Base-by-base conservation (phyloP, 345 rosid genomes). In the Noccaea caerulescens region DNA sequence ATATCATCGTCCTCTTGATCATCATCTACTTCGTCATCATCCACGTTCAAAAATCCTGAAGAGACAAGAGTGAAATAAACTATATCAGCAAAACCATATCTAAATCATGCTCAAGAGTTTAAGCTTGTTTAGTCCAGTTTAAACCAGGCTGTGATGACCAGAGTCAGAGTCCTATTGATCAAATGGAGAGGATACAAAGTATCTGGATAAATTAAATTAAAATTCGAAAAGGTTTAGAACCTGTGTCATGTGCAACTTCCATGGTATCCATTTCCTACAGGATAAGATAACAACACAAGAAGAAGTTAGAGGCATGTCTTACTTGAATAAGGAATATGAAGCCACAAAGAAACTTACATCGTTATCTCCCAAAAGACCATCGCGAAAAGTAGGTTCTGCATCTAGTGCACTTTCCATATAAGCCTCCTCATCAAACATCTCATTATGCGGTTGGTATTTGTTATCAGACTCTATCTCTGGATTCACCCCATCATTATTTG, bases 11-110 rank as follows among this genome's bases (percentile, higher is more conserved):
- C 85, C 58, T 85, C 84, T 23, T 86, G 85, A 52, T 84, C 90
- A 43, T 88, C 92, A 66, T 85, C 96, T 30, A 71, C 91, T 49
- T 91, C 98, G 16, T 91, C 97, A 81, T 95, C 98, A 71, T 95
- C 92, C 50, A 87, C 92, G 55, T 90, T 92, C 78, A 95, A 71
- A 78, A 95, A 95, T 20, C 84, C 99, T 95, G 82, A 33, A 58
- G 50, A 61, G 33, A 68, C 38, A 71, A 71, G 60, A 77, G 46
- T 7, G 37, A 27, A 38, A 46, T 60, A 50, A 11, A 36, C 13
- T 57, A 56, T 33, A 56, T 33, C 63, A 27, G 58, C 47, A 76
- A 42, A 76, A 69, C 25, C 34, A 54, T 25, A 44, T 73, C 54
- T 30, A 44, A 60, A 68, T 36, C 68, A 45, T 61, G 68, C 63